Evolutionary conservation across 2,329 filamentous ascomycete genomes (phyloP), one percentile per base, ranked within the genome.

Genomic region (Aspergillus neotritici): DNA sequence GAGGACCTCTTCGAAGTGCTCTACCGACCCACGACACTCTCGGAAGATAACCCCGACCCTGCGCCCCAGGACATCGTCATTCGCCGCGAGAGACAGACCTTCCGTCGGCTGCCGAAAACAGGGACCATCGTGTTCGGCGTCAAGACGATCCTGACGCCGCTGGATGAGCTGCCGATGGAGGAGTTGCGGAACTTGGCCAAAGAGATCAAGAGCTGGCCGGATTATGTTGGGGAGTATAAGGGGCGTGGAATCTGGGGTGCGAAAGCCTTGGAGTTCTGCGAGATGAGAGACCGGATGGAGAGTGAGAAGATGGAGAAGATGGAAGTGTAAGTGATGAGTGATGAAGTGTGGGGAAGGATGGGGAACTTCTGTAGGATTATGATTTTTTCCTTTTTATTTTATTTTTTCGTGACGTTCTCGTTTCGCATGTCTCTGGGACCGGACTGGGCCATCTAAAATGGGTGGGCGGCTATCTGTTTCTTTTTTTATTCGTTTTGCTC

Each of bases 41-140:
- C 65, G 8, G 64, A 68, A 33, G 51, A 70, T 53, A 48, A 64
- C 48, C 47, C 65, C 45, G 51, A 69, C 48, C 59, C 63, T 6
- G 53, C 53, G 8, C 46, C 65, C 2, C 63, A 65, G 1, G 62
- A 73, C 21, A 66, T 77, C 14, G 58, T 73, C 38, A 62, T 78
- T 32, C 68, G 75, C 4, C 65, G 69, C 14, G 74, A 77, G 51
- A 59, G 70, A 12, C 74, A 77, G 48, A 74, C 70, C 0, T 78
- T 78, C 48, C 67, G 65, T 4, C 60, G 69, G 1, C 52, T 78
- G 6, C 69, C 69, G 2, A 62, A 62, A 2, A 69, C 66, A 0
- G 64, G 63, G 0, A 67, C 72, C 0, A 65, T 78, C 1, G 60
- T 77, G 4, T 75, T 77, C 49, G 71, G 71, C 0, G 73, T 76